phyloP scores from a whole-genome alignment of 768 basidiomycete species.

The Erythrobasidium yunnanense region DNA sequence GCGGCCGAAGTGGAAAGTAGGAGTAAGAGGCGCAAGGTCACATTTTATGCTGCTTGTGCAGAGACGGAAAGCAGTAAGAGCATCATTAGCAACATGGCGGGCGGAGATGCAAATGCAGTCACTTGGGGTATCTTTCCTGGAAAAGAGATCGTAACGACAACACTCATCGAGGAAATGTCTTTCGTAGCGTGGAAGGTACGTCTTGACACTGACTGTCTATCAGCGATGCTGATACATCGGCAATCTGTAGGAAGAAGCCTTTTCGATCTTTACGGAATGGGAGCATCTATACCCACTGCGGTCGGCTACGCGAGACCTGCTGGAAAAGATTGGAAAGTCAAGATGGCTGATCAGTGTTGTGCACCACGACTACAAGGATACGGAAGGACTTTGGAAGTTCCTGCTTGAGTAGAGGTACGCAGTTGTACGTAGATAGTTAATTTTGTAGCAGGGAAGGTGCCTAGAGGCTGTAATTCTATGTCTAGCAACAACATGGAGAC shows the following conservation, averaged over 20 bases:
- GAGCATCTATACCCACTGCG: slow-evolving; percentile 68
- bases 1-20: slow-evolving; percentile 43
- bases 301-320: slow-evolving; percentile 59
- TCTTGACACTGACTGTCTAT: too few species aligned
- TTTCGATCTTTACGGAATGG: slow-evolving; percentile 93
- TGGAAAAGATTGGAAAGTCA: slow-evolving; percentile 59
- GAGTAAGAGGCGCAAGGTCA: slow-evolving; percentile 55
- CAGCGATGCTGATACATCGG: background rate
- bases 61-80: slow-evolving; percentile 57
- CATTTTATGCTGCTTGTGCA: slow-evolving; percentile 71
- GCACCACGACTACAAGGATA: slow-evolving; percentile 81
- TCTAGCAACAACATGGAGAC: too few species aligned
- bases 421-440: too few species aligned
- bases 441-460: too few species aligned
- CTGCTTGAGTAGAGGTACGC: too few species aligned
- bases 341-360: slow-evolving; percentile 86
- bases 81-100: slow-evolving; percentile 57
- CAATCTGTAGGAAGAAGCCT: slow-evolving; percentile 71
- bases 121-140: slow-evolving; percentile 99
- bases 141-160: slow-evolving; percentile 88
- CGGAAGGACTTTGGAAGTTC: slow-evolving; percentile 73
- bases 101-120: slow-evolving; percentile 77
- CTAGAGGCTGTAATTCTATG: too few species aligned
- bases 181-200: slow-evolving; percentile 93
- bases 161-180: slow-evolving; percentile 87